Base-by-base conservation (phyloP, 2,329 filamentous ascomycete genomes). In the Epicoccum sorghinum region DNA sequence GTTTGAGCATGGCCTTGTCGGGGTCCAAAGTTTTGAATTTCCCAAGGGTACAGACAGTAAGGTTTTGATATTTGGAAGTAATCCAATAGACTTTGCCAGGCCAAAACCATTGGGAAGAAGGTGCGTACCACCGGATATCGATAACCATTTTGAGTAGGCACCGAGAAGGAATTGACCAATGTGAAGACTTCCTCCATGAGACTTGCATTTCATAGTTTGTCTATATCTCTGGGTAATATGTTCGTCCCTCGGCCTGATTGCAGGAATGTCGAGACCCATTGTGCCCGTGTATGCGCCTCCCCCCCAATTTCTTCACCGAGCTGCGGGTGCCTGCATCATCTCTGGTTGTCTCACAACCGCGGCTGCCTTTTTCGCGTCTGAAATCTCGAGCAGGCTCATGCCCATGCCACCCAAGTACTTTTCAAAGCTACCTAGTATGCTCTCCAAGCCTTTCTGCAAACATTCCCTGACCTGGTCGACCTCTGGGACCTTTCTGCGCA, bases 321-420 rank as follows among this genome's bases (percentile, higher is more conserved):
- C 42, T 36, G 30, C 32, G n/a, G 22, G 10, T 36, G 35, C 47
- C 38, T 67, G 56, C 14, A 65, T 54, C 64, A 72, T 69, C 45
- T 71, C 66, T 4, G 62, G 65, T 22, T 47, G 58, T 24, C 52
- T 67, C 18, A 43, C 52, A 5, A 45, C 33, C 12, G 58, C 59
- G 3, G 61, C 60, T 25, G 61, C 58, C 55, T 69, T 67, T 51
- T 71, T 73, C 25, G 70, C 93, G 52, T 89, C 77, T 64, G 88
- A 82, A 62, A 96, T 79, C 65, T 97, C 93, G 50, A 82, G 82
- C 57, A 83, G 80, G 35, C 81, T 87, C 59, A 97, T 76, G 40
- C 88, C 84, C 62, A 96, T 78, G 57, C 90, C 86, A 32, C 79
- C 77, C 59, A 88, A 82, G 73, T 92, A 97, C 52, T 85, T 84